phyloP scores from a whole-genome alignment of 2,329 filamentous ascomycete genomes.

The Biscogniauxia marginata region DNA sequence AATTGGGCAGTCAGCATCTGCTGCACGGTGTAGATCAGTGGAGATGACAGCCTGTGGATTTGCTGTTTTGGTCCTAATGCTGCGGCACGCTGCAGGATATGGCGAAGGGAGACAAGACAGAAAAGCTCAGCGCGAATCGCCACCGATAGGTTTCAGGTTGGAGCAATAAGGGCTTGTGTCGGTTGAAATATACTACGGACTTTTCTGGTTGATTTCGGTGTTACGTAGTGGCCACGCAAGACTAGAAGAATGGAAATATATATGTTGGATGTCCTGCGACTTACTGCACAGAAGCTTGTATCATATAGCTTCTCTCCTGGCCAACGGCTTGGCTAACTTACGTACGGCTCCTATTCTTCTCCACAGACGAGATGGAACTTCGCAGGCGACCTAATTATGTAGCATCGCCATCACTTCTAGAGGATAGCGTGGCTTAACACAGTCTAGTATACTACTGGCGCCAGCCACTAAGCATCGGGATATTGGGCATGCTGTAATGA shows the following conservation, averaged over 20 bases:
- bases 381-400: neutral
- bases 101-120: neutral
- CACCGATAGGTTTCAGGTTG: neutral
- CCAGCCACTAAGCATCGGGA: neutral
- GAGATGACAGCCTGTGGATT: neutral
- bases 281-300: neutral
- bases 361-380: neutral
- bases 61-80: neutral
- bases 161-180: neutral
- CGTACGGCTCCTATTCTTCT: neutral
- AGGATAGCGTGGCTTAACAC: neutral
- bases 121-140: neutral
- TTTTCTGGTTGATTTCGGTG: neutral
- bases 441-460: neutral
- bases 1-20: neutral
- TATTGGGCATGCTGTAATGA: neutral
- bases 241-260: neutral
- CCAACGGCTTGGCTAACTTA: neutral
- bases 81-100: neutral
- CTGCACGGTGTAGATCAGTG: neutral
- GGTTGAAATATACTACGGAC: neutral
- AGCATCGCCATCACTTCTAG: neutral
- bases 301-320: neutral
- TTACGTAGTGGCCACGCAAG: neutral
- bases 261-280: neutral